phyloP scores from a whole-genome alignment of 306 rosid genomes.

The Begonia masoniana region DNA sequence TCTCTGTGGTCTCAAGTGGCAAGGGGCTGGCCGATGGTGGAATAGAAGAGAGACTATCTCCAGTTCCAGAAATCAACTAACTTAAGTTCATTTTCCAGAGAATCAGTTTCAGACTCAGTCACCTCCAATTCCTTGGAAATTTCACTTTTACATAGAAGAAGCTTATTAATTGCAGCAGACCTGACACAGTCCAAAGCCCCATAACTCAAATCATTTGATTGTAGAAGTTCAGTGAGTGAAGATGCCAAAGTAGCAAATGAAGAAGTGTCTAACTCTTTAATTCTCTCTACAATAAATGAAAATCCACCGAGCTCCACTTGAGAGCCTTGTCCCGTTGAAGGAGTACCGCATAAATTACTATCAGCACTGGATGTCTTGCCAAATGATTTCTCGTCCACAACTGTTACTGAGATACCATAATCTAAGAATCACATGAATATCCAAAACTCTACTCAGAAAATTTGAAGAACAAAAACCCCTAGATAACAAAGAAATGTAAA shows the following conservation, averaged over 20 bases:
- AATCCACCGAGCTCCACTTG: constrained; percentile 32
- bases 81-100: constrained; percentile 74
- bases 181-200: constrained; percentile 28
- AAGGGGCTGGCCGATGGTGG: constrained; percentile 34
- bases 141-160: constrained; percentile 75
- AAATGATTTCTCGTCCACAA: constrained; percentile 67
- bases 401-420: constrained; percentile 18
- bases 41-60: constrained; percentile 23
- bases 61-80: constrained; percentile 35
- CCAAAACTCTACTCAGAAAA: no score
- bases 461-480: no score
- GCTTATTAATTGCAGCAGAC: constrained; percentile 42
- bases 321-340: constrained; percentile 19
- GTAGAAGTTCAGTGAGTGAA: constrained; percentile 48
- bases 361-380: constrained; percentile 42
- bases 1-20: constrained; percentile 18
- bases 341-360: constrained; percentile 37
- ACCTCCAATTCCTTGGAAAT: constrained; percentile 78
- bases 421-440: no score
- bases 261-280: constrained; percentile 32
- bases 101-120: constrained; percentile 86
- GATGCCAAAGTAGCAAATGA: constrained; percentile 44
- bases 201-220: constrained; percentile 47
- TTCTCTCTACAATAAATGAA: constrained; percentile 42
- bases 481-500: no score